Percentiles rank a stretch among this genome's conserved stretches.
phyloP scores from a whole-genome alignment of 495 filamentous ascomycete species.

The Podospora fimiseda region DNA sequence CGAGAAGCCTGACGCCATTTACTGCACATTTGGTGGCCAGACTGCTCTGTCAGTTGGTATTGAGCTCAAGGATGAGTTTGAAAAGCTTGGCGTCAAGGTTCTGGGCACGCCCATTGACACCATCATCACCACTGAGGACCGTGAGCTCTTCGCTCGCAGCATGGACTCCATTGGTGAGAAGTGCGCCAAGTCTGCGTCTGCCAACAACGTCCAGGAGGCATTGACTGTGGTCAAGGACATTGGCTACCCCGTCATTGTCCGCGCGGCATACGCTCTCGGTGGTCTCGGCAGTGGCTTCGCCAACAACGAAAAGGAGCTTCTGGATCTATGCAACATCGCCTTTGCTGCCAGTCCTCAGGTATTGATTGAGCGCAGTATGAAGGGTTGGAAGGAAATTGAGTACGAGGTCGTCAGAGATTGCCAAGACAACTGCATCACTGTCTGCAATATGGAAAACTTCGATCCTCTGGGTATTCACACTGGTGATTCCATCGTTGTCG shows the following conservation, averaged over 20 bases:
- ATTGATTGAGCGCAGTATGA: conserved; percentile 95
- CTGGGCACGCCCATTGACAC: conserved; percentile 95
- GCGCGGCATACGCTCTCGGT: conserved; percentile 92
- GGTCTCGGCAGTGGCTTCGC: conserved; percentile 95
- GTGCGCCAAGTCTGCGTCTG: conserved; percentile 93
- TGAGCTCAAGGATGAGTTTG: conserved; percentile 93
- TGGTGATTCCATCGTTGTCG: conserved; percentile 94
- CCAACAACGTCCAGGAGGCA: conserved; percentile 79
- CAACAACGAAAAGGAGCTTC: conserved; percentile 76
- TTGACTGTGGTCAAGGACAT: conserved; percentile 77
- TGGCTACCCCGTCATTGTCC: conserved; percentile 92
- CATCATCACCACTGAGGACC: conserved; percentile 96
- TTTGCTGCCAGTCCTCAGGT: conserved; percentile 94
- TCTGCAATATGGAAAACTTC: conserved; percentile 99
- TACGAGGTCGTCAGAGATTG: conserved; percentile 96
- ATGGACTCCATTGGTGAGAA: conserved; percentile 99
- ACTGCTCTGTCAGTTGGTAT: conserved; percentile 94
- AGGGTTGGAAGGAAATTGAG: conserved; percentile 98
- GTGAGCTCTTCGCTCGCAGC: conserved; percentile 91
- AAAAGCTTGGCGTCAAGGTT: conserved; percentile 81
- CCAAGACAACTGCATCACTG: conserved; percentile 95
- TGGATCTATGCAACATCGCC: conserved; percentile 89
- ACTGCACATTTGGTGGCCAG: conserved; percentile 93
- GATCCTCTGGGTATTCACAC: conserved; percentile 95
- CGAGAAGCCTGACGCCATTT: conserved; percentile 90